Conservation (phyloP, 2,329 filamentous ascomycete genomes). For the Monilinia fructigena region DNA sequence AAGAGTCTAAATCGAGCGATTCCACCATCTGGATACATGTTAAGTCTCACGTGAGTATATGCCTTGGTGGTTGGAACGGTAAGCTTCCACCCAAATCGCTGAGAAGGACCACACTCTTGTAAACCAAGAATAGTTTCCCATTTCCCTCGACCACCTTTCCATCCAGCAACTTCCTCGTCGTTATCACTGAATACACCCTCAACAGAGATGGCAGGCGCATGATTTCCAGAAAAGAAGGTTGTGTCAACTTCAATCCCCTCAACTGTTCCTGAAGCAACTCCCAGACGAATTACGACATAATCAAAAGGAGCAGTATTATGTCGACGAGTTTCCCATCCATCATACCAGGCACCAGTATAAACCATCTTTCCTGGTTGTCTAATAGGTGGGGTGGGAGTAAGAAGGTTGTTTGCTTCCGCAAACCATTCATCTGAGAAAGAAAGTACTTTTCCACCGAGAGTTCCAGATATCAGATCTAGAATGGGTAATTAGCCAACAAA, state of each 20-base stretch:
- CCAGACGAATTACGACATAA: slow-evolving; percentile 65
- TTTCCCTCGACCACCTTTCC: slow-evolving; percentile 56
- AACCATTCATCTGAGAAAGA: slow-evolving; percentile 70
- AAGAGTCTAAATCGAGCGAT: slow-evolving; percentile 79
- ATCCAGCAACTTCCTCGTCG: slow-evolving; percentile 64
- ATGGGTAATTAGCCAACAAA: slow-evolving; percentile 23
- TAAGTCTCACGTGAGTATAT: slow-evolving; percentile 76
- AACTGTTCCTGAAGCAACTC: slow-evolving; percentile 69
- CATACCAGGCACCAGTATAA: slow-evolving; percentile 67
- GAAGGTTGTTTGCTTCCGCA: slow-evolving; percentile 61
- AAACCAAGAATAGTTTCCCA: slow-evolving; percentile 72
- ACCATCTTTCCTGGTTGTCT: slow-evolving; percentile 66
- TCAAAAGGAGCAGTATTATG: slow-evolving; percentile 65
- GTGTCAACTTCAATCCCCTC: slow-evolving; percentile 78
- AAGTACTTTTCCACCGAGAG: slow-evolving; percentile 62
- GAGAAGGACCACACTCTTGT: slow-evolving; percentile 71
- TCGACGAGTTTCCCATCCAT: slow-evolving; percentile 67
- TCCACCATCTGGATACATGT: slow-evolving; percentile 84
- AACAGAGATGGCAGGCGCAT: slow-evolving; percentile 75
- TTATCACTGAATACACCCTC: slow-evolving; percentile 69
- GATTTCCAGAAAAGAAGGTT: slow-evolving; percentile 78
- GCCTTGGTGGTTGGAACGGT: slow-evolving; percentile 57
- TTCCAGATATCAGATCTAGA: slow-evolving; percentile 59
- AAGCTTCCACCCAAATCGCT: slow-evolving; percentile 72
- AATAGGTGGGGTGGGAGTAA: slow-evolving; percentile 63